Evolutionary conservation across 2,329 filamentous ascomycete species (phyloP).

Genomic region (Sporothrix curviconia): DNA sequence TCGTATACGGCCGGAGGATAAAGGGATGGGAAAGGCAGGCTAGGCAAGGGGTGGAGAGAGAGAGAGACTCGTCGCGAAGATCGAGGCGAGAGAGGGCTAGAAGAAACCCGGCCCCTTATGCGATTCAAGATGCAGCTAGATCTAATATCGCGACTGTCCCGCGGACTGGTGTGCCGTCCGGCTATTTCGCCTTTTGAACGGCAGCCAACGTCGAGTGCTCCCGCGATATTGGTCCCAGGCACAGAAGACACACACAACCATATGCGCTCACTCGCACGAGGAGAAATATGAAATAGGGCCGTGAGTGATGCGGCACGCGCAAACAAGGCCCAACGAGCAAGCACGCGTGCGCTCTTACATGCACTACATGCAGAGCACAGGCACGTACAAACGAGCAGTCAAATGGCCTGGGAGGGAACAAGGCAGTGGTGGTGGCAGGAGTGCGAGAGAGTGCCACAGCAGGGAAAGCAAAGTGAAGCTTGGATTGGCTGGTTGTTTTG

Average conservation of each 20-base stretch:
- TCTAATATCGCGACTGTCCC: constrained; percentile 2
- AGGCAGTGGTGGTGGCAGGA: too few species aligned
- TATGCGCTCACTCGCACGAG: neutral
- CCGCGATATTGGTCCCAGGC: neutral
- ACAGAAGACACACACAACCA: neutral
- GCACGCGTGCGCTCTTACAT: neutral
- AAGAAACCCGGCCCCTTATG: neutral
- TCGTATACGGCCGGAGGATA: too few species aligned
- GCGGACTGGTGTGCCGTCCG: constrained; percentile 9
- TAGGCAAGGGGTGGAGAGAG: neutral
- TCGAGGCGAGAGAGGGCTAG: neutral
- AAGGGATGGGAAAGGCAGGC: neutral
- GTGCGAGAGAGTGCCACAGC: too few species aligned
- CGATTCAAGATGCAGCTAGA: constrained; percentile 4
- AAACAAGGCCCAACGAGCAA: constrained; percentile 3
- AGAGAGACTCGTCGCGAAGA: too few species aligned
- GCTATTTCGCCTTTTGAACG: neutral
- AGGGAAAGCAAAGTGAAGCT: too few species aligned
- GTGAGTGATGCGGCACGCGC: neutral
- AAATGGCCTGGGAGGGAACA: neutral
- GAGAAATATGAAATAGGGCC: too few species aligned
- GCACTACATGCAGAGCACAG: neutral
- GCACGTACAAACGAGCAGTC: neutral
- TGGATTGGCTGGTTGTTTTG: neutral
- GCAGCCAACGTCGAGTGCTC: neutral